These are phyloP conservation scores for Candida sanyiensis DNA, from an alignment of 805 yeast genomes.

Conservation along the genomic window DNA sequence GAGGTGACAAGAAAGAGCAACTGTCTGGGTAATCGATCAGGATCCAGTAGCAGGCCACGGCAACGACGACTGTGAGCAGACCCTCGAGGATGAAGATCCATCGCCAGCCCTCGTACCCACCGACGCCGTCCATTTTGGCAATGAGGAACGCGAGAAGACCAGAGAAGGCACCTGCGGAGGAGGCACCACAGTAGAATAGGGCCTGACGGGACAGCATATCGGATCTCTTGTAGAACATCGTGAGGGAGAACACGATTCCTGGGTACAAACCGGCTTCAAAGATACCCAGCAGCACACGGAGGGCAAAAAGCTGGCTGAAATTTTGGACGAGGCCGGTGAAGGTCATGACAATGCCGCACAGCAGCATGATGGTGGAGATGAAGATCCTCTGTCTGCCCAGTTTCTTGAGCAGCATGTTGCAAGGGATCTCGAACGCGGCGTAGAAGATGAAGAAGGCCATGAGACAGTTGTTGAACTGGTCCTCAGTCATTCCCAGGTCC, in stretches of 20 bases:
- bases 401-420: constrained; percentile 22
- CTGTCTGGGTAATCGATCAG: constrained; percentile 39
- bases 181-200: constrained; percentile 34
- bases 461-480: constrained; percentile 35
- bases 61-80: constrained; percentile 33
- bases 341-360: constrained; percentile 36
- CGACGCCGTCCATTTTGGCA: constrained; percentile 29
- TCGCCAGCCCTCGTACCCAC: constrained; percentile 39
- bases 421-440: constrained; percentile 30
- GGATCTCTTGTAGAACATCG: constrained; percentile 33
- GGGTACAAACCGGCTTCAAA: constrained; percentile 40
- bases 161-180: constrained; percentile 42
- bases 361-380: constrained; percentile 40
- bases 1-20: constrained; percentile 36
- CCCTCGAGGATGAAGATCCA: constrained; percentile 32
- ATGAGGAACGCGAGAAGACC: constrained; percentile 37
- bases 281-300: constrained; percentile 41
- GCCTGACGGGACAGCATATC: constrained; percentile 35
- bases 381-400: constrained; percentile 37
- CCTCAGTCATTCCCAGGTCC: constrained; percentile 30
- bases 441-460: constrained; percentile 43
- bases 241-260: constrained; percentile 33
- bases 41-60: constrained; percentile 27
- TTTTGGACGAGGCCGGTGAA: constrained; percentile 42
- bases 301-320: constrained; percentile 21